Evolutionary conservation across 441 rosid genomes (phyloP), one percentile per base, ranked within the genome.

Genomic region (Sinapis alba): DNA sequence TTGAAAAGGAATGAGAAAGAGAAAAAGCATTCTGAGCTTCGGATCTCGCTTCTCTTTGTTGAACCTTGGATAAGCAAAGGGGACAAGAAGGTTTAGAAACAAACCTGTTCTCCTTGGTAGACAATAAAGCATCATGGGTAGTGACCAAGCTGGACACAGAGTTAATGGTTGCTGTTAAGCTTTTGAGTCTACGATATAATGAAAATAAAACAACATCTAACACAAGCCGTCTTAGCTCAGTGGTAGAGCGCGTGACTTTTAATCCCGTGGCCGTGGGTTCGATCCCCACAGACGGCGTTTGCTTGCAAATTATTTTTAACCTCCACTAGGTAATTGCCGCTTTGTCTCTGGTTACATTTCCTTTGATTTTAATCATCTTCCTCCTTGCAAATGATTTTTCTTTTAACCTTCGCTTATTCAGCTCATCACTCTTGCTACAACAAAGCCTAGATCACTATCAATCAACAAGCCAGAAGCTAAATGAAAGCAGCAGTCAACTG

Each of bases 211-310:
- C n/a, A n/a, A n/a, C n/a, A n/a, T n/a, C n/a, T n/a, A n/a, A 32
- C 45, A 61, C 26, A 5, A 62, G 83, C 83, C 79, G 78, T 66
- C 79, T 77, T 79, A 82, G 83, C 81, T 82, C 85, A 79, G 81
- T 68, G 85, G 81, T 82, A 71, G 83, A 77, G 85, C 83, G 80
- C 80, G 75, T 83, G 85, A 77, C 83, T 80, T 82, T 79, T 82
- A 82, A 82, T 77, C 81, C 71, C 69, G 83, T 82, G 85, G 85
- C 70, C 80, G 80, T 68, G 80, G 84, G 81, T 71, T 82, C 73
- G 79, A 82, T 79, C 62, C 72, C 79, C 79, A 56, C 65, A 76
- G 62, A 20, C 79, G 72, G 80, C 72, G 80, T 47, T 3, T 3
- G 5, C 10, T 60, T 18, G 1, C 7, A 3, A 50, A 50, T 12